A percentile compares a stretch with the other conserved stretches of the same genome.
phyloP scores from a whole-genome alignment of 169 alveolate genomes.

The Haemoproteus tartakovskyi region DNA sequence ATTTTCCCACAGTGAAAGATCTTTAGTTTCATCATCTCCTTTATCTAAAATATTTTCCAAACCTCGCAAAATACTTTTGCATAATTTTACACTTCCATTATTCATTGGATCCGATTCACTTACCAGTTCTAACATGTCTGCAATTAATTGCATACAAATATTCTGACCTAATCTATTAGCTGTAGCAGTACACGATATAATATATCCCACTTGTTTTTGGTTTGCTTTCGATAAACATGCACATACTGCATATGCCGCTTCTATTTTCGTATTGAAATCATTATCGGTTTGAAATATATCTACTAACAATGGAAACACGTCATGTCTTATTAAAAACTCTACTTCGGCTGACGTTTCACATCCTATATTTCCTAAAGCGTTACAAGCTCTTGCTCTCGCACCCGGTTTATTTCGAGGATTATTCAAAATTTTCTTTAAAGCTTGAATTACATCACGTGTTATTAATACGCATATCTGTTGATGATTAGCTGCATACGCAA shows the following conservation, averaged over 20 bases:
- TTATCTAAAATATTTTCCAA: conserved; percentile 80
- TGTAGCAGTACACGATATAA: conserved; percentile 81
- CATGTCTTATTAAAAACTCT: conserved; percentile 78
- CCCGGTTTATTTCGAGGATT: conserved; percentile 77
- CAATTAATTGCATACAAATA: conserved; percentile 76
- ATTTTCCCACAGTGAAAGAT: conserved; percentile 79
- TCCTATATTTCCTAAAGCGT: conserved; percentile 85
- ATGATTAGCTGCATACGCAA: conserved; percentile 82
- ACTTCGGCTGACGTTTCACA: conserved; percentile 84
- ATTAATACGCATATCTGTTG: conserved; percentile 76
- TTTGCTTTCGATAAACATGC: conserved; percentile 83
- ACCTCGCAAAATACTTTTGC: conserved; percentile 81
- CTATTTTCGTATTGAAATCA: conserved; percentile 82
- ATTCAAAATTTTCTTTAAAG: conserved; percentile 78
- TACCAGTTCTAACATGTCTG: conserved; percentile 83
- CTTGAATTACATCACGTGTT: conserved; percentile 74
- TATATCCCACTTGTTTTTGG: conserved; percentile 82
- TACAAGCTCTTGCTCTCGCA: conserved; percentile 85
- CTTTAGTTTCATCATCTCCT: conserved; percentile 79
- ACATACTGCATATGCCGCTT: conserved; percentile 88
- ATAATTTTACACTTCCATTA: conserved; percentile 83
- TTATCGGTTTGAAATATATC: conserved; percentile 77
- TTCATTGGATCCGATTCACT: conserved; percentile 81
- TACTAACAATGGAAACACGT: conserved; percentile 80
- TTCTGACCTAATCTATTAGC: conserved; percentile 45